Evolutionary conservation across 495 filamentous ascomycete species (phyloP), one percentile per base, ranked within the genome.

Genomic region (Neurospora sp.): DNA sequence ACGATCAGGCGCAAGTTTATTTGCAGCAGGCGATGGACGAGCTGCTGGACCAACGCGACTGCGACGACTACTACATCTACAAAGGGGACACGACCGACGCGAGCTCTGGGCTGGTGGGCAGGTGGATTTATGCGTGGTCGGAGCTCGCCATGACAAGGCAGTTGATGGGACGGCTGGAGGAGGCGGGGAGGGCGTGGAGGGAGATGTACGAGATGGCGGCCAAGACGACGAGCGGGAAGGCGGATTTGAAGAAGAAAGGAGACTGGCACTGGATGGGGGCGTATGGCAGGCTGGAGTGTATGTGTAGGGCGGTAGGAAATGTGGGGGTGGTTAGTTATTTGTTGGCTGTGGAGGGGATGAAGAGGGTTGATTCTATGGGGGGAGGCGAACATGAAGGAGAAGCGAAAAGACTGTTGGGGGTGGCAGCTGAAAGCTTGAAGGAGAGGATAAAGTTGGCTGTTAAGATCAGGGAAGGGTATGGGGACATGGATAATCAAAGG

Each of bases 321-420:
- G 54, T 80, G 7, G 82, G 81, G 4, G 77, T 79, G 73, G 71
- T 75, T n/a, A 82, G 79, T 62, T 83, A 82, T 69, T 77, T 81
- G 41, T 59, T 78, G 27, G 75, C 54, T 9, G 69, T 69, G 16
- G 40, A 74, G 42, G 23, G 69, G 0, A 16, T 72, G 8, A 71
- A 79, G 20, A 16, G 23, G n/a, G 9, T n/a, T 48, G 16, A 39
- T 39, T 14, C 40, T 1, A n/a, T 46, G 41, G 20, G 39, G n/a
- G 69, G 14, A 71, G 7, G 59, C 27, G 7, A 69, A 23, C 8
- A 38, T 39, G 44, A 16, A 42, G 18, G 27, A 69, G 9, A 54
- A 44, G 41, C 16, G 41, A 44, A 7, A n/a, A 44, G 41, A n/a
- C 5, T 73, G 12, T 2, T 76, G 0, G 9, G 27, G 14, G n/a